Base-by-base conservation (phyloP, 176 grass and related monocot genomes). In the Carex myosuroides region DNA sequence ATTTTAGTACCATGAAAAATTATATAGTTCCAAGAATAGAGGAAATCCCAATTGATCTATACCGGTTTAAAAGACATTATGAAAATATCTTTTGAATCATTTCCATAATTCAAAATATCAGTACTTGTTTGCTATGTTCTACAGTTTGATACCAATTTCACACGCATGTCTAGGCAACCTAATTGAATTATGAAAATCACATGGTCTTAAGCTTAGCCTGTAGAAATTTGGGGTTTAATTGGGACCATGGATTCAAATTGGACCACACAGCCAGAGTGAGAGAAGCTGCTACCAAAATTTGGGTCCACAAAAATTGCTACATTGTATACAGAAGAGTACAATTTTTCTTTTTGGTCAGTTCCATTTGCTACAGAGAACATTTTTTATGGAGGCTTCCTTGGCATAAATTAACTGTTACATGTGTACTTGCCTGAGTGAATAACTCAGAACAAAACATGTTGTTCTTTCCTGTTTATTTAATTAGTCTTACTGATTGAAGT, bases 151-250 rank as follows among this genome's bases (percentile, higher is more conserved):
- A 44, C 13, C 30, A 52, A 42, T 52, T 13, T 74, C 20, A 42
- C 33, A 70, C 2, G 35, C 68, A 71, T 71, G 68, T 18, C 17
- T 39, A 4, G 68, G 12, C 11, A 75, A 75, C 21, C 71, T 5
- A 35, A 35, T 78, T 78, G 73, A 78, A 78, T 78, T 78, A 78
- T 78, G 73, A 78, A 57, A 57, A 78, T 78, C 73, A 78, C 73
- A 78, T 78, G 73, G 50, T 57, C 57, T 57, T 57, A 77, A 56
- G 32, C 16, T 77, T 77, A 22, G 55, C 72, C 22, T 77, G 0
- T 77, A 32, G 22, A 77, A 56, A 33, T 14, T 56, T 76, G 50
- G 22, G 73, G 3, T 56, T 77, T 54, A 54, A 30, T 54, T 78
- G 73, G 73, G 48, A 78, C 73, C 72, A 76, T 1, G 13, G 12